phyloP scores from a whole-genome alignment of 257 asterid genomes.

The Penstemon eatonii region DNA sequence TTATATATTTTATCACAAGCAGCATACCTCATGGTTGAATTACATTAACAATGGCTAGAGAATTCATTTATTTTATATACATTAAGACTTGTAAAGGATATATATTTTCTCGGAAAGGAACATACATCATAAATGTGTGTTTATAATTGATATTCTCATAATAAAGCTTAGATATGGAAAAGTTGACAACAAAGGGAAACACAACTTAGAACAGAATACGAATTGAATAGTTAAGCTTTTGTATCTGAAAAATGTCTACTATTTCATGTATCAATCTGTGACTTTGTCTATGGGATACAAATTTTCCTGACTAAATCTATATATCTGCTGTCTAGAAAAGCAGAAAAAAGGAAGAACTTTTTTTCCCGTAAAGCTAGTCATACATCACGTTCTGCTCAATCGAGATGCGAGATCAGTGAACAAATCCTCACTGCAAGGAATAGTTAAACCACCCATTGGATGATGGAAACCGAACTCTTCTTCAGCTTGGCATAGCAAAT shows the following conservation, averaged over 20 bases:
- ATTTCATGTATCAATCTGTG: not conserved
- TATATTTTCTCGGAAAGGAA: too few species aligned
- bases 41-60: too few species aligned
- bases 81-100: too few species aligned
- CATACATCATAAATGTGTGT: too few species aligned
- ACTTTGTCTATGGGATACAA: not conserved
- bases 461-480: slow-evolving; percentile 44
- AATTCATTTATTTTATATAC: too few species aligned
- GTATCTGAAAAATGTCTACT: not conserved
- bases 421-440: slow-evolving; percentile 35
- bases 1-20: too few species aligned
- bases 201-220: not conserved
- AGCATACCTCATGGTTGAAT: too few species aligned
- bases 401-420: slow-evolving; percentile 31
- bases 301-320: not conserved
- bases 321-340: not conserved
- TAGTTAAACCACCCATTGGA: slow-evolving; percentile 37
- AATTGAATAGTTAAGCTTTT: not conserved
- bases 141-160: too few species aligned
- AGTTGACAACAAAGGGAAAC: too few species aligned
- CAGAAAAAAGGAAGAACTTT: not conserved
- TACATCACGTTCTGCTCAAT: not conserved
- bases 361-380: not conserved
- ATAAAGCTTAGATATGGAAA: too few species aligned
- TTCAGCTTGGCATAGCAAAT: slow-evolving; percentile 25